A percentile compares a stretch with the other conserved stretches of the same genome.
These are phyloP conservation scores for Falciphora oryzae DNA, from an alignment of 2,329 filamentous ascomycete species.

Conservation along the genomic window DNA sequence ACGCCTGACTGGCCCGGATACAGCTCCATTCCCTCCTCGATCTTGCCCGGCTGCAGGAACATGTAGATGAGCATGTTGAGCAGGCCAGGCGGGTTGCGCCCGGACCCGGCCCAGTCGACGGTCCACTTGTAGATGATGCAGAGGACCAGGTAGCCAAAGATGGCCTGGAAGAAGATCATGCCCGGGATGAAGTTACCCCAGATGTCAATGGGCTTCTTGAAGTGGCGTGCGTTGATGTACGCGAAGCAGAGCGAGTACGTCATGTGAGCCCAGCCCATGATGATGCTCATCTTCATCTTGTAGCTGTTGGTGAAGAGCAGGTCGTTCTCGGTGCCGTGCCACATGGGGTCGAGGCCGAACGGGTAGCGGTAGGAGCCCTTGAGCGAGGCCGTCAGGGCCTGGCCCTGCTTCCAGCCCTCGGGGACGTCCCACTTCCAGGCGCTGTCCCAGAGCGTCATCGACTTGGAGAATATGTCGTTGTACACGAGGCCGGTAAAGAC, in stretches of 20 bases:
- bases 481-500: conserved; percentile 97
- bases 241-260: conserved; percentile 94
- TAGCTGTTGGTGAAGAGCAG: conserved; percentile 96
- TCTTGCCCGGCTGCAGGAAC: conserved; percentile 81
- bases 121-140: conserved; percentile 98
- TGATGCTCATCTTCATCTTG: conserved; percentile 99
- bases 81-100: conserved; percentile 70
- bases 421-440: conserved; percentile 79
- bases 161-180: conserved; percentile 99
- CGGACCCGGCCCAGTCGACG: conserved; percentile 71
- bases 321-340: conserved; percentile 94
- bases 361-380: conserved; percentile 79
- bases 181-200: conserved; percentile 96
- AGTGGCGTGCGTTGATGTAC: conserved; percentile 89
- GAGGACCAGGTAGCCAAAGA: conserved; percentile 93
- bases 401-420: conserved; percentile 57
- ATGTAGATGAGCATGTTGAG: conserved; percentile 99
- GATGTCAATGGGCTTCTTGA: conserved; percentile 91
- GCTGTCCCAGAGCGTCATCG: conserved; percentile 80
- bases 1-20: conserved; percentile 72
- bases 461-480: conserved; percentile 95
- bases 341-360: conserved; percentile 91
- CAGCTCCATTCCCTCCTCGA: conserved; percentile 56
- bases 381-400: conserved; percentile 54
- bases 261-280: conserved; percentile 97